Base-by-base conservation (phyloP, 2,329 filamentous ascomycete species). In the Metarhizium rileyi region DNA sequence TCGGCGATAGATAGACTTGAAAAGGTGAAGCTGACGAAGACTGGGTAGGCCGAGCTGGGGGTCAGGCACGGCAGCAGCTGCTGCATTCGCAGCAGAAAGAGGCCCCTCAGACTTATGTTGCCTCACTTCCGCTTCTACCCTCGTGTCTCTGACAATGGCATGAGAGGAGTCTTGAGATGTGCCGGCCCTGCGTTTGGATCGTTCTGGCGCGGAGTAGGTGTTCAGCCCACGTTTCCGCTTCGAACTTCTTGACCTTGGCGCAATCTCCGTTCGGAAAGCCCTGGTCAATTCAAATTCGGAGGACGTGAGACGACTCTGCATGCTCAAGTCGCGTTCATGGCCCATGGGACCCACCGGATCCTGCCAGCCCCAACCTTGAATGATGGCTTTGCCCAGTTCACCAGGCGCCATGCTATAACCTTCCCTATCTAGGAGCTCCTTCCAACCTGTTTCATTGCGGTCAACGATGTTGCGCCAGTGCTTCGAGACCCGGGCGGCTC, bases 291-390 rank as follows among this genome's bases (percentile, higher is more conserved):
- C 76, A 3, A 70, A 67, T 54, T 82, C 78, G 5, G 73, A 72
- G 4, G 73, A 75, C 4, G 73, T 75, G 47, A 80, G 65, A 46
- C 69, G 73, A 53, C 63, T 75, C 42, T 74, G 71, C 54, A 74
- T 67, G 65, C 87, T 88, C 45, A 96, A 68, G 62, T 98, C 90
- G 51, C 80, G 77, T 66, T 98, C 93, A 49, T 78, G 88, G 23
- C 86, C 88, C 48, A 87, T 79, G 4, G 76, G 67, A 0, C 86
- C 86, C 49, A 81, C 78, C 0, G 90, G 88, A 62, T 91, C 88
- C 64, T 98, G 93, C 90, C 93, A 98, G 14, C 90, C 93, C 93
- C 93, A 98, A 14, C 93, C 93, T 70, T 97, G 88, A 40, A 75
- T 73, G 49, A 97, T 90, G 27, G 93, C 90, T 57, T 84, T 84